phyloP scores from a whole-genome alignment of 2,329 filamentous ascomycete genomes.

The Pleomassaria siparia region DNA sequence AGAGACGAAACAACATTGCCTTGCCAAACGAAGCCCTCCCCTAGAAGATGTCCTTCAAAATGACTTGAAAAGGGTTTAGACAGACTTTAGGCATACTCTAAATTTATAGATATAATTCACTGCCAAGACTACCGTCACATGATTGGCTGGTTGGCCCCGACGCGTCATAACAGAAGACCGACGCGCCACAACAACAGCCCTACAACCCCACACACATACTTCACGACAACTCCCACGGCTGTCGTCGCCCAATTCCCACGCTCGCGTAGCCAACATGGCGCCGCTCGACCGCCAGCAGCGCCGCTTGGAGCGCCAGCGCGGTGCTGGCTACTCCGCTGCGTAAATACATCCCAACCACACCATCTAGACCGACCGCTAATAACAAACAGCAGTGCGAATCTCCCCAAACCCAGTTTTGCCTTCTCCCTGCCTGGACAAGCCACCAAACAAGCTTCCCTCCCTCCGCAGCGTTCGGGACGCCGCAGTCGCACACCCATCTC shows the following conservation, averaged over 20 bases:
- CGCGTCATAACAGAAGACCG: constrained; percentile 7
- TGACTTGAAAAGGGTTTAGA: too few species aligned
- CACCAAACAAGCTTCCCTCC: constrained; percentile 31
- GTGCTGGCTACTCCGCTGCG: constrained; percentile 54
- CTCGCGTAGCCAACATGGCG: constrained; percentile 28
- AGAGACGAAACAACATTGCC: too few species aligned
- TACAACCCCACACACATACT: neutral
- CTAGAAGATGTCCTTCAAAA: too few species aligned
- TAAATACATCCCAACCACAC: constrained; percentile 1
- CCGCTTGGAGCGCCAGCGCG: constrained; percentile 59
- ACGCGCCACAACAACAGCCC: constrained; percentile 1
- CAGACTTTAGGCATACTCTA: too few species aligned
- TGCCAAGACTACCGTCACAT: too few species aligned
- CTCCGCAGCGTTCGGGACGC: constrained; percentile 20
- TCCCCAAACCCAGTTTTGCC: constrained; percentile 53
- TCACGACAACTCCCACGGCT: constrained; percentile 10
- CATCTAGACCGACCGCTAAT: constrained; percentile 4
- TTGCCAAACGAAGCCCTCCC: too few species aligned
- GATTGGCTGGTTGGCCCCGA: too few species aligned
- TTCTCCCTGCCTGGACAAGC: constrained; percentile 40
- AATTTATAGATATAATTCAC: too few species aligned
- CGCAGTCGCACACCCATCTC: constrained; percentile 5
- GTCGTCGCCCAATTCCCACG: constrained; percentile 15
- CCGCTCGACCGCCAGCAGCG: constrained; percentile 55
- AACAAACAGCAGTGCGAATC: constrained; percentile 46